Percentiles rank a stretch among this genome's conserved stretches.
Evolutionary conservation across 495 filamentous ascomycete genomes (phyloP).

Genomic region (Hyaloscypha finlandica): DNA sequence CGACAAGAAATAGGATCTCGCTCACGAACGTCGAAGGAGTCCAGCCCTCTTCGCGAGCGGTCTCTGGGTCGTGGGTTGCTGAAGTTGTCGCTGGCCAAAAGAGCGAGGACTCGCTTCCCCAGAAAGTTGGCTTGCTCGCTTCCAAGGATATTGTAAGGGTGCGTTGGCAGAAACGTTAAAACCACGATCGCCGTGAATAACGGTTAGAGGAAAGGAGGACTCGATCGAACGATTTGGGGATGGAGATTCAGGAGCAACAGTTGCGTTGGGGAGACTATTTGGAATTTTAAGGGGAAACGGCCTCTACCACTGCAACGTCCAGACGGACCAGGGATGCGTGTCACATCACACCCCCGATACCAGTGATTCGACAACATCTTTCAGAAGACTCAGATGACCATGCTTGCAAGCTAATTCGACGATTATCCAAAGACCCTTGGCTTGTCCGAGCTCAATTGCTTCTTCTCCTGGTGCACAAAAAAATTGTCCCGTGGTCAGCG

Average conservation of each 20-base stretch:
- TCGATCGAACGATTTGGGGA: background rate
- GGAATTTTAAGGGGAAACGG: background rate
- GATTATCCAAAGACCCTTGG: background rate
- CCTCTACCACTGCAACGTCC: background rate
- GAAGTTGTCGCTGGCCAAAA: background rate
- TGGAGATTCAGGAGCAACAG: background rate
- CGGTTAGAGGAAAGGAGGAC: background rate
- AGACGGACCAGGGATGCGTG: background rate
- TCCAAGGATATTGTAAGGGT: no score
- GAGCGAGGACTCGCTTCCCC: no score
- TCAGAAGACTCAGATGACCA: background rate
- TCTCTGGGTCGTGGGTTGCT: background rate
- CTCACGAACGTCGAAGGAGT: background rate
- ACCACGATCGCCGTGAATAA: background rate
- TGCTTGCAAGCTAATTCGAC: background rate
- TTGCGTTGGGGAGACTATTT: background rate
- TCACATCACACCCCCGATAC: background rate
- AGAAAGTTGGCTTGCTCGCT: no score
- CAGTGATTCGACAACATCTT: background rate
- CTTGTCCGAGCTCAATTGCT: background rate
- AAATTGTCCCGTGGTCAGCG: background rate
- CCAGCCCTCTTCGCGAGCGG: background rate
- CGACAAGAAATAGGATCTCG: background rate
- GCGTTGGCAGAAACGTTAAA: no score
- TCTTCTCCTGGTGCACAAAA: background rate